A percentile compares a stretch with the other conserved stretches of the same genome.
Conservation (phyloP, 1,139 yeast species). For the Taiozyma onychis region DNA sequence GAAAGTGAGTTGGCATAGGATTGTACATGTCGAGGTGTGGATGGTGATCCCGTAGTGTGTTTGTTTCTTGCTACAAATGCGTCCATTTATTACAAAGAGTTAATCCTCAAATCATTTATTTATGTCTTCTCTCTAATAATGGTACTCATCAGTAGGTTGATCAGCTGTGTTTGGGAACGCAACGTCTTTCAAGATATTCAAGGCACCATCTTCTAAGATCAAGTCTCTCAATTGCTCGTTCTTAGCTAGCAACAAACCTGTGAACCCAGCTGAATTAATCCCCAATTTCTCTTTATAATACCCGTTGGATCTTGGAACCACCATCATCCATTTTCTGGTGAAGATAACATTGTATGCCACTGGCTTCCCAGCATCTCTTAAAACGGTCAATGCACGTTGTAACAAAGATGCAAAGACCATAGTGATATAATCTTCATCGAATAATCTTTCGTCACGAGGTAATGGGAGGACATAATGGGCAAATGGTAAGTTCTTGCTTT, state of each 20-base stretch:
- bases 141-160: constrained; percentile 37
- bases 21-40: too few relatives aligned
- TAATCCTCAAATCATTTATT: neutral
- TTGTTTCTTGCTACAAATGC: too few relatives aligned
- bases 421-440: constrained; percentile 49
- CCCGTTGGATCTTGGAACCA: constrained; percentile 68
- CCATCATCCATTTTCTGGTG: constrained; percentile 77
- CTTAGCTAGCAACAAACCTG: constrained; percentile 77
- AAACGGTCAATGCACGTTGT: constrained; percentile 62
- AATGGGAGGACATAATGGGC: constrained; percentile 77
- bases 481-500: constrained; percentile 58
- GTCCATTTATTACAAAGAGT: too few relatives aligned
- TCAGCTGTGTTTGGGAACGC: constrained; percentile 60
- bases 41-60: too few relatives aligned
- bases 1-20: too few relatives aligned
- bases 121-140: constrained; percentile 24
- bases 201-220: constrained; percentile 39
- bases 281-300: constrained; percentile 40
- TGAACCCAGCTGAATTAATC: constrained; percentile 73
- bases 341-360: constrained; percentile 76
- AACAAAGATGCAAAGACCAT: constrained; percentile 65
- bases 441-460: constrained; percentile 38
- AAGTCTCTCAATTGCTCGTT: constrained; percentile 44
- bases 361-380: constrained; percentile 44
- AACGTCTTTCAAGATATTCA: constrained; percentile 46